Conservation (phyloP, 768 basidiomycete genomes). For the Plicaturopsis crispa region DNA sequence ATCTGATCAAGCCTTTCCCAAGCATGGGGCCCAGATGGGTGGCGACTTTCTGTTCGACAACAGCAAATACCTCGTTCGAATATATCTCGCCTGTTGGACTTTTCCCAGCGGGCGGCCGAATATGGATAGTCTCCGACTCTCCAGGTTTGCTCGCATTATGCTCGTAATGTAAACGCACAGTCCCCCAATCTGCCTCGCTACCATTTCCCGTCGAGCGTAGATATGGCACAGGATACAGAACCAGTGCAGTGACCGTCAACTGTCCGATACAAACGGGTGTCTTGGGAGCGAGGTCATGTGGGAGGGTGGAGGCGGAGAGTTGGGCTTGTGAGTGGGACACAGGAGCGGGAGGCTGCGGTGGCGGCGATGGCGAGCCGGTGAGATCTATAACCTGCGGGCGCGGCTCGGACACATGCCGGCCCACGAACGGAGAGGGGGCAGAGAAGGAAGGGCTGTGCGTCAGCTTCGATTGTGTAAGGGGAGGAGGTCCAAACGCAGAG, state of each 20-base stretch:
- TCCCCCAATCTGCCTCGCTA: conserved; percentile 54
- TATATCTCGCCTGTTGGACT: conserved; percentile 44
- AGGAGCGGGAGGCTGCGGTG: conserved; percentile 37
- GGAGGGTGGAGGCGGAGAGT: conserved; percentile 24
- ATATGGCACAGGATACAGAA: conserved; percentile 77
- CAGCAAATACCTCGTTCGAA: conserved; percentile 65
- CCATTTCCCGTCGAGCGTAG: conserved; percentile 37
- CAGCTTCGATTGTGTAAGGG: conserved; percentile 15
- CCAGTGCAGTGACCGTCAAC: conserved; percentile 72
- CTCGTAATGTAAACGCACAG: conserved; percentile 67
- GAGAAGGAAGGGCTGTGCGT: conserved; percentile 16
- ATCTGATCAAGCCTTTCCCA: conserved; percentile 72
- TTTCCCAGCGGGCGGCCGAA: conserved; percentile 54
- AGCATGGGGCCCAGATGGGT: conserved; percentile 76
- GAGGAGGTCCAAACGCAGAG: conserved; percentile 22
- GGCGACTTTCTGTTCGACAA: conserved; percentile 83
- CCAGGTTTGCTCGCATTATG: conserved; percentile 47
- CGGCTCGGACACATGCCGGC: conserved; percentile 14
- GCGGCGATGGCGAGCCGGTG: conserved; percentile 52
- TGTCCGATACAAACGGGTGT: conserved; percentile 88
- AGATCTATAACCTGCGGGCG: conserved; percentile 67
- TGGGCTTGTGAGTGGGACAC: conserved; percentile 18
- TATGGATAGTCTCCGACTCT: conserved; percentile 67
- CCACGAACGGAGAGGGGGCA: conserved; percentile 11
- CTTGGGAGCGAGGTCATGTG: conserved; percentile 63